phyloP scores from a whole-genome alignment of 108 stramenopile species.

The Schizochytrium sp. region DNA sequence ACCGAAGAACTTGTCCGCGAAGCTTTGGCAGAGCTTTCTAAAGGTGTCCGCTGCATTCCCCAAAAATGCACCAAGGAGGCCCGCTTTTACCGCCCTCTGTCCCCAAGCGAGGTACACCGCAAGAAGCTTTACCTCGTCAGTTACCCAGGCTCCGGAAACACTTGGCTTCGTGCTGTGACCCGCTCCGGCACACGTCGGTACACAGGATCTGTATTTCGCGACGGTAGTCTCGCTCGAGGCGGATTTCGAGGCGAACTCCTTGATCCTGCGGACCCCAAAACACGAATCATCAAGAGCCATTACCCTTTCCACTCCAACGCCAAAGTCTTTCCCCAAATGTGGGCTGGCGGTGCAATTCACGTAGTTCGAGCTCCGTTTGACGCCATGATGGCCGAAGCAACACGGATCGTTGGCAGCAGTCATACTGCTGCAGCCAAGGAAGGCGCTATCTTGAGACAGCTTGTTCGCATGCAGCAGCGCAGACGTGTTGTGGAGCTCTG shows the following conservation, averaged over 20 bases:
- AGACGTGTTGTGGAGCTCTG: slow-evolving; percentile 43
- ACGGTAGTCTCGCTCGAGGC: background rate
- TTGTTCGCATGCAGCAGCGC: slow-evolving; percentile 18
- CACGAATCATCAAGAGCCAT: slow-evolving; percentile 13
- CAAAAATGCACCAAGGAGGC: background rate
- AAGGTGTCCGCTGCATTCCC: slow-evolving; percentile 20
- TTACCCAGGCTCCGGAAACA: slow-evolving; percentile 47
- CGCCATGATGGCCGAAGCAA: slow-evolving; percentile 15
- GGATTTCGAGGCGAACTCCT: slow-evolving; percentile 45
- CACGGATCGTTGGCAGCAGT: background rate
- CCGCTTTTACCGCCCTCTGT: background rate
- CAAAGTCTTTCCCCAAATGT: slow-evolving; percentile 2
- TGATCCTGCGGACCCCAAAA: background rate
- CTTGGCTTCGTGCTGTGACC: slow-evolving; percentile 38
- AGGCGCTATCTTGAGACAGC: background rate
- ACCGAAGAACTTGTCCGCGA: slow-evolving; percentile 31
- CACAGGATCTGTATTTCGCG: slow-evolving; percentile 29
- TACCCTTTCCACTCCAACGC: slow-evolving; percentile 4
- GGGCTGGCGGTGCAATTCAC: slow-evolving; percentile 31
- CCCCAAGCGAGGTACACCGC: background rate
- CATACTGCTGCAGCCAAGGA: slow-evolving; percentile 18
- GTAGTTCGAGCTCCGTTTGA: slow-evolving; percentile 42
- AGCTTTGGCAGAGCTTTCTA: background rate
- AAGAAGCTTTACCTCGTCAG: slow-evolving; percentile 42
- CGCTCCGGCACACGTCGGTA: slow-evolving; percentile 8